A percentile compares a stretch with the other conserved stretches of the same genome.
These are phyloP conservation scores for Marchantia paleacea DNA, from an alignment of 225 moss, liverwort and hornwort genomes.

Conservation along the genomic window DNA sequence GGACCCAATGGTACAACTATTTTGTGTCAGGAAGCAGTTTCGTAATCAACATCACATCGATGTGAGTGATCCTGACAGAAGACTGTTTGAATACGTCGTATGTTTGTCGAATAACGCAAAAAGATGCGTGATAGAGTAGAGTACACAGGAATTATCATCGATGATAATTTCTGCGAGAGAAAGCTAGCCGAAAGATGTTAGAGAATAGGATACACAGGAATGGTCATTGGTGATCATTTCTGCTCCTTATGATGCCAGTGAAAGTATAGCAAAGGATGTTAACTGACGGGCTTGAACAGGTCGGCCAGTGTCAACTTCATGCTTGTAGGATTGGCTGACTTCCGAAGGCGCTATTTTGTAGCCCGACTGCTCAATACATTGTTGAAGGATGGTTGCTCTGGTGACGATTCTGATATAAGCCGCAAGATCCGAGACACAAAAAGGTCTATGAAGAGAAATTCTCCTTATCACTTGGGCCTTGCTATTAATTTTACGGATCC, in stretches of 20 bases:
- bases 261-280: conserved; percentile 6
- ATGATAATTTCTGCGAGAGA: no score
- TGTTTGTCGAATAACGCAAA: neutral
- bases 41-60: conserved; percentile 59
- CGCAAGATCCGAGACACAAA: conserved; percentile 36
- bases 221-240: neutral
- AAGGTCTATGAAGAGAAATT: conserved; percentile 48
- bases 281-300: conserved; percentile 43
- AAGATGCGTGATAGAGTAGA: neutral
- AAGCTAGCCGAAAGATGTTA: no score
- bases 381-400: conserved; percentile 76
- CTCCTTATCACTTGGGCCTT: conserved; percentile 79
- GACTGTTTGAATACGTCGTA: no score
- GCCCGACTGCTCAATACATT: conserved; percentile 76
- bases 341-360: conserved; percentile 77
- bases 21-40: conserved; percentile 67
- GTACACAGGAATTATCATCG: neutral
- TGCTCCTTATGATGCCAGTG: neutral
- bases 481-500: conserved; percentile 77
- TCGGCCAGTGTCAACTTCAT: conserved; percentile 70
- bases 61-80: conserved; percentile 53
- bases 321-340: conserved; percentile 92
- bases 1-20: conserved; percentile 62
- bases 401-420: conserved; percentile 25
- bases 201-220: no score